Conservation (phyloP, 2,329 filamentous ascomycete genomes). For the Xylariaceae sp. region DNA sequence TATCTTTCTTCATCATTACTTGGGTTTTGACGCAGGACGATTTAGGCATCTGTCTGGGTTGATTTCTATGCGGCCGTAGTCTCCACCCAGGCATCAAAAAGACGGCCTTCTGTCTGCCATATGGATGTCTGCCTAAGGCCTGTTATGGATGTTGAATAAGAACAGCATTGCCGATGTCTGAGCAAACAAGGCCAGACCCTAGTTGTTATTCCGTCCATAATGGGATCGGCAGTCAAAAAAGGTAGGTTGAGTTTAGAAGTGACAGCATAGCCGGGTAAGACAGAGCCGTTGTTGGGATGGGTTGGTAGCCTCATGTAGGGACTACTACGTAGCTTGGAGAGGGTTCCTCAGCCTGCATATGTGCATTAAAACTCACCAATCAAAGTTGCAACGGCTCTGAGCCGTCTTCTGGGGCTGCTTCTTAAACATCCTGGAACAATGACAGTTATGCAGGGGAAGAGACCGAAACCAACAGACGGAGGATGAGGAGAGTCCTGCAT, state of each 20-base stretch:
- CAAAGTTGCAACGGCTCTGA: not conserved
- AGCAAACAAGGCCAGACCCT: too few relatives aligned
- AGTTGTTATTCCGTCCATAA: too few relatives aligned
- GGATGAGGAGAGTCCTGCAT: not conserved
- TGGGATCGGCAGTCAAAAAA: too few relatives aligned
- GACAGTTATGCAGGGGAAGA: not conserved
- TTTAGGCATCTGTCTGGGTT: too few relatives aligned
- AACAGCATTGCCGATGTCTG: conserved; percentile 16
- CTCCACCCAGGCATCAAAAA: too few relatives aligned
- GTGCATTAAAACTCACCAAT: not conserved
- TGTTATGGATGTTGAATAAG: conserved; percentile 9
- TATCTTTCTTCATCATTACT: not conserved
- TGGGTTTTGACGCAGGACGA: too few relatives aligned
- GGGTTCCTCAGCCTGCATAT: not conserved
- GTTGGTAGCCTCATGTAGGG: not conserved
- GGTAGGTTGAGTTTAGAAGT: not conserved
- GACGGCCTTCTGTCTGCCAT: too few relatives aligned
- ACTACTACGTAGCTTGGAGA: not conserved
- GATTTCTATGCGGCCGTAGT: too few relatives aligned
- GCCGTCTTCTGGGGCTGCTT: not conserved
- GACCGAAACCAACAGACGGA: not conserved
- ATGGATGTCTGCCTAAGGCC: too few relatives aligned
- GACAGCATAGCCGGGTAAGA: not conserved
- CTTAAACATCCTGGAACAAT: not conserved
- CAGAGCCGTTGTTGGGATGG: not conserved